Base-by-base conservation (phyloP, 1,139 yeast species). In the Suhomyces chickasaworum region DNA sequence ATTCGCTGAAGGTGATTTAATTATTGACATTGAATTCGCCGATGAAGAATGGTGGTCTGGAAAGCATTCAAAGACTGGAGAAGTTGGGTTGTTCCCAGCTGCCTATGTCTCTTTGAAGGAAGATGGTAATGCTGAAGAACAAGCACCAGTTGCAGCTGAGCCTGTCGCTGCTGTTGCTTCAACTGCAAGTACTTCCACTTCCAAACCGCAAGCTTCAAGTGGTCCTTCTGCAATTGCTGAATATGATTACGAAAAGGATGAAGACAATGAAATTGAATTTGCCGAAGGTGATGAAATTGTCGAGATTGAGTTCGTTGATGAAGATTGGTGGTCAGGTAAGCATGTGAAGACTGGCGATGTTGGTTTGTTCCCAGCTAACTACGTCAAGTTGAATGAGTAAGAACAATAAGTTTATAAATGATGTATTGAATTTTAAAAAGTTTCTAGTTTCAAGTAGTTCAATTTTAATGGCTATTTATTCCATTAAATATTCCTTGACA, bases 291-390 rank as follows among this genome's bases (percentile, higher is more conserved):
- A 89, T 55, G 58, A 75, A 51, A 89, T 93, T 54, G 71, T 83
- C 17, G 88, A 89, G 51, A 87, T 93, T 52, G 96, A 89, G 55
- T 86, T 89, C 65, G 87, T 88, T 13, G 97, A 90, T 57, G 96
- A 89, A 42, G 97, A 89, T 61, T 93, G 99, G 99, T 93, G 98
- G 98, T 75, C 86, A 48, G 99, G 99, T 41, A 75, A 64, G 45
- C 83, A 83, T 56, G 69, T 81, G 49, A 63, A 56, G 37, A 68
- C 83, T 35, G 97, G 96, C 37, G 86, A 83, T 54, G 76, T 80
- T 53, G 95, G 95, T 47, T 75, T 93, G 47, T 90, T 93, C 83
- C 99, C 99, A 40, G 84, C 95, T 37, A 89, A 88, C 68, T 90
- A 87, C 61, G 98, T 93, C 34, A 66, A 61, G 35, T 68, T 74